Base-by-base conservation (phyloP, 805 yeast genomes). In the Hanseniaspora lindneri region DNA sequence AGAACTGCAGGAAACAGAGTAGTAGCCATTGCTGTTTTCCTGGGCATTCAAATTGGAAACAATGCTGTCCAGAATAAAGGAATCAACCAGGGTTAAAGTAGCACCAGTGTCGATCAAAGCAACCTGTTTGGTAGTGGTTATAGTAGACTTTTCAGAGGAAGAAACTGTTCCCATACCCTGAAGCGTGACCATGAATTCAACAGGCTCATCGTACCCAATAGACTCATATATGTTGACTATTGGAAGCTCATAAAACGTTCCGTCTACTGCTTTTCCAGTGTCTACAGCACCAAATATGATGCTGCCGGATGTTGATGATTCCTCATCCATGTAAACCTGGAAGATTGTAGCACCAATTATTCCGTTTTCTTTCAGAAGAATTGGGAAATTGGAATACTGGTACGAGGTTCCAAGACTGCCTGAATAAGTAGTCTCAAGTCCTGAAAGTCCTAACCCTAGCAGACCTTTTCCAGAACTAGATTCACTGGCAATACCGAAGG, bases 271-370 rank as follows among this genome's bases (percentile, higher is more conserved):
- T 62, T 80, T 80, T 33, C 75, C 70, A 51, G 72, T 74, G 57
- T 82, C 89, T 24, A 78, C 71, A 27, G 80, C 92, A 41, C 92
- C 89, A 66, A 83, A 83, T 42, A 82, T 60, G 19, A 82, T 66
- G n/a, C 70, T 62, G 5, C 86, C 88, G 1, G 66, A 52, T 4
- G 56, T 40, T 0, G 74, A 64, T 30, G 63, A 62, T 10, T 59
- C 55, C 3, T 64, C 62, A 54, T 77, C 73, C 60, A 83, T 67
- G 56, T 67, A 81, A 49, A 83, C 65, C 0, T 89, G 81, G 60
- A 80, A 83, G 1, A 74, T 74, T 34, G 69, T 68, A 43, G 72
- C 70, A 39, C 70, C 56, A 52, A 77, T 81, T 36, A 73, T 58
- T 0, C 87, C 88, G 47, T 73, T 72, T 28, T 66, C 58, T 44